Conservation (phyloP, 352 stramenopile species). For the Globisporangium megalacanthum region DNA sequence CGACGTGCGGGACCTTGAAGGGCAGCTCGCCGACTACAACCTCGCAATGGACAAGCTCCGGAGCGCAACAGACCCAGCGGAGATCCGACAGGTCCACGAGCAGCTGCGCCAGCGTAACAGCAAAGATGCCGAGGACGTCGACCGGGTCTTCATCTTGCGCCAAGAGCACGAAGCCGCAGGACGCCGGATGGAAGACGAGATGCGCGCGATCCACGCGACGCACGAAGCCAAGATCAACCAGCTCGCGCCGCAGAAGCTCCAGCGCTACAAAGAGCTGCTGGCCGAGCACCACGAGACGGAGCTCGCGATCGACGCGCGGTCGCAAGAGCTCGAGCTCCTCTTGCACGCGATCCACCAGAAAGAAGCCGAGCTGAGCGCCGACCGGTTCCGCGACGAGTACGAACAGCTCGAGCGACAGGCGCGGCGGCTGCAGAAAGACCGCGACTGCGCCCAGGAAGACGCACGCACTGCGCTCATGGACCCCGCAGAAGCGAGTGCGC, state of each 20-base stretch:
- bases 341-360: constrained; percentile 75
- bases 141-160: constrained; percentile 86
- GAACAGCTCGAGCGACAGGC: constrained; percentile 66
- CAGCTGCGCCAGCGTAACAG: constrained; percentile 64
- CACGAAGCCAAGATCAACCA: constrained; percentile 88
- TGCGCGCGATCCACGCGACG: constrained; percentile 70
- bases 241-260: constrained; percentile 79
- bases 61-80: constrained; percentile 54
- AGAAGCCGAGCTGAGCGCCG: constrained; percentile 57
- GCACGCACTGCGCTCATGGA: constrained; percentile 86
- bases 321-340: constrained; percentile 63
- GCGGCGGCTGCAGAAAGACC: constrained; percentile 67
- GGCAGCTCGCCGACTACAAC: constrained; percentile 91
- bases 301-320: constrained; percentile 63
- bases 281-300: constrained; percentile 73
- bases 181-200: constrained; percentile 70
- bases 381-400: constrained; percentile 75
- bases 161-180: constrained; percentile 74
- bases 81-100: constrained; percentile 68
- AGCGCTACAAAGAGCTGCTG: constrained; percentile 71
- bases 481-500: constrained; percentile 75
- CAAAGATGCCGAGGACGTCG: constrained; percentile 85
- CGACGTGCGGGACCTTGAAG: constrained; percentile 84
- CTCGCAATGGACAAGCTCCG: constrained; percentile 90
- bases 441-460: constrained; percentile 73